These are phyloP conservation scores for Sclerotinia sclerotiorum DNA, from an alignment of 2,329 filamentous ascomycete genomes.

Conservation along the genomic window DNA sequence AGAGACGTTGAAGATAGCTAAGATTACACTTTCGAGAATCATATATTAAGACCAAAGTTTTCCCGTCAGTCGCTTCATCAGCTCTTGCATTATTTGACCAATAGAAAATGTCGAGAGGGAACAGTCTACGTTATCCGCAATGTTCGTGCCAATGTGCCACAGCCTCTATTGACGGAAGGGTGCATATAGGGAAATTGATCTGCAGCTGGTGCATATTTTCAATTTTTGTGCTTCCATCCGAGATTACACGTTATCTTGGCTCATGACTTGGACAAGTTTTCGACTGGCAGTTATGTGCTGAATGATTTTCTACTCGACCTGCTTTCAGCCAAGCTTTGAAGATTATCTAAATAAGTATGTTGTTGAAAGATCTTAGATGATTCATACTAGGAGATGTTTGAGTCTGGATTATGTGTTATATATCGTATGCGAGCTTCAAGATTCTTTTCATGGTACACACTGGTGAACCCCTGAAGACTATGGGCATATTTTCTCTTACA, in stretches of 20 bases:
- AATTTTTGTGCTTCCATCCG: not conserved
- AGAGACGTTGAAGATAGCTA: not conserved
- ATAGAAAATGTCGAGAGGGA: not conserved
- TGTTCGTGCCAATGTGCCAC: slow-evolving; percentile 18
- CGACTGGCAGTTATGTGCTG: not conserved
- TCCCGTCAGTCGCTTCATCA: not conserved
- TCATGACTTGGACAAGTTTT: not conserved
- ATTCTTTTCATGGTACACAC: not conserved
- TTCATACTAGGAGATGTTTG: not conserved
- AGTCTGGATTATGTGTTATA: not conserved
- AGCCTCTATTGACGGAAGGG: slow-evolving; percentile 19
- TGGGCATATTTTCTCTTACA: not conserved
- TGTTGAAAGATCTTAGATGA: not conserved
- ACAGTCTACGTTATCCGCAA: not conserved
- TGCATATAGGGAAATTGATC: slow-evolving; percentile 3
- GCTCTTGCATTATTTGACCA: not conserved
- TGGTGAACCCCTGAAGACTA: too few relatives aligned
- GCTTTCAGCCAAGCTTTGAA: not conserved
- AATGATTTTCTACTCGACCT: not conserved
- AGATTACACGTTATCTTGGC: slow-evolving; percentile 7
- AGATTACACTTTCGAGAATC: not conserved
- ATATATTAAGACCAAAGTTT: not conserved
- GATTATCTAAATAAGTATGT: not conserved
- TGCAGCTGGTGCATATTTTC: not conserved
- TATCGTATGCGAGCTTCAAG: not conserved